Conservation (phyloP, 179 eudicot genomes). For the Heliamphora pulchella region DNA sequence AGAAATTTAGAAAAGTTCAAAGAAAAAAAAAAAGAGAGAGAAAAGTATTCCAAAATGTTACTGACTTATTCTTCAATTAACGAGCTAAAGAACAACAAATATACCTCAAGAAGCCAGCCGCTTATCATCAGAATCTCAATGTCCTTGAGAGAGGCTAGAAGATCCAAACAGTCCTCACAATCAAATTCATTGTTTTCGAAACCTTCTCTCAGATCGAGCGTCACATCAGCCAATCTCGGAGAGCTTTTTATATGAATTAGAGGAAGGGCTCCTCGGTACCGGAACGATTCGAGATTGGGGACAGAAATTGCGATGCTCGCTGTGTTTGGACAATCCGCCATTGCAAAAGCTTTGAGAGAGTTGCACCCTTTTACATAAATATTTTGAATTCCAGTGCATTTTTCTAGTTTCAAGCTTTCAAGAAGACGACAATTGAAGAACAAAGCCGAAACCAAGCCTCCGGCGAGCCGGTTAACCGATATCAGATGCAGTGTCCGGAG, state of each 20-base stretch:
- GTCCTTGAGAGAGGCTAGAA: constrained; percentile 20
- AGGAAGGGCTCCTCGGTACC: constrained; percentile 17
- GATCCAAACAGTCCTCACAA: constrained; percentile 21
- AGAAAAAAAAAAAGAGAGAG: not conserved
- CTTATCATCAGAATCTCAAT: constrained; percentile 15
- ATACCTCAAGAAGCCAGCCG: constrained; percentile 32
- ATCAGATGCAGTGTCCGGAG: constrained; percentile 22
- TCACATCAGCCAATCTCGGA: constrained; percentile 12
- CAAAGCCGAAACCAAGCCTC: constrained; percentile 11
- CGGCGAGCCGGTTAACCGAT: constrained; percentile 10
- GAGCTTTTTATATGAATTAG: not conserved
- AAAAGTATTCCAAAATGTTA: not conserved
- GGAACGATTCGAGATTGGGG: constrained; percentile 16
- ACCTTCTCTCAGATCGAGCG: constrained; percentile 21
- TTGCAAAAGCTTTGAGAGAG: constrained; percentile 6
- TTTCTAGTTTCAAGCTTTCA: constrained; percentile 21
- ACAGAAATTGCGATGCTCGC: constrained; percentile 12
- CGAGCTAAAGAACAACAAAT: not conserved
- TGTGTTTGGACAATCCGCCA: constrained; percentile 15
- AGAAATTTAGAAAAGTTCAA: not conserved
- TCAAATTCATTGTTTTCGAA: constrained; percentile 17
- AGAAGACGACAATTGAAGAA: constrained; percentile 17
- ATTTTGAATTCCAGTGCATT: constrained; percentile 15
- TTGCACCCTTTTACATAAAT: constrained; percentile 12
- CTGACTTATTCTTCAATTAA: too few relatives aligned